Conservation (phyloP, 2,329 filamentous ascomycete genomes). For the Fusarium euwallaceae region DNA sequence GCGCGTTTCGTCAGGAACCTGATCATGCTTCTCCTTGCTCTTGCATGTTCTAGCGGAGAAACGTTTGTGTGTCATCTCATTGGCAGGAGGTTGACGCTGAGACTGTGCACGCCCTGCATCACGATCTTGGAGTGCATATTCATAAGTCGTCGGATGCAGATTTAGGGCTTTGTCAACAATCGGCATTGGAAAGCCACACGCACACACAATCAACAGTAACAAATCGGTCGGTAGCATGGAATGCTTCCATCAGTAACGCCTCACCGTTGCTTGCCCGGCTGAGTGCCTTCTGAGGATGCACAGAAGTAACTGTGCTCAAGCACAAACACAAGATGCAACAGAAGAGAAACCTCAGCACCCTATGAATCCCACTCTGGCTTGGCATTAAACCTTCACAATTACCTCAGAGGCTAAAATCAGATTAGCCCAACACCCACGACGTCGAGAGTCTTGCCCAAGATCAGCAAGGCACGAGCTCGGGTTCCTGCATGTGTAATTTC, state of each 20-base stretch:
- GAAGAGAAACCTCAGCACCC: neutral
- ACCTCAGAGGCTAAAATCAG: neutral
- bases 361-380: neutral
- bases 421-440: neutral
- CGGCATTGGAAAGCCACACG: neutral
- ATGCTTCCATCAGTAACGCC: neutral
- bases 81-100: neutral
- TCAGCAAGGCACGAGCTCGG: constrained; percentile 23
- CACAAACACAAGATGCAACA: neutral
- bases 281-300: neutral
- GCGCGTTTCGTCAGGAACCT: constrained; percentile 32
- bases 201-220: neutral
- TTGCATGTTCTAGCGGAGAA: constrained; percentile 36
- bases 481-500: constrained; percentile 47
- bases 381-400: constrained; percentile 1
- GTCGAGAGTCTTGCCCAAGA: constrained; percentile 15
- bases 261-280: neutral
- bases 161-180: neutral
- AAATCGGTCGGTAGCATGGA: neutral
- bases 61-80: constrained; percentile 4
- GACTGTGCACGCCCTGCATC: neutral
- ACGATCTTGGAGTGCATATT: constrained; percentile 10
- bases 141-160: constrained; percentile 7
- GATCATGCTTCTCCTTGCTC: constrained; percentile 22
- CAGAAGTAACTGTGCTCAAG: neutral